These are phyloP conservation scores for Sugiyamaella qingdaonensis DNA, from an alignment of 805 yeast species.

Conservation along the genomic window DNA sequence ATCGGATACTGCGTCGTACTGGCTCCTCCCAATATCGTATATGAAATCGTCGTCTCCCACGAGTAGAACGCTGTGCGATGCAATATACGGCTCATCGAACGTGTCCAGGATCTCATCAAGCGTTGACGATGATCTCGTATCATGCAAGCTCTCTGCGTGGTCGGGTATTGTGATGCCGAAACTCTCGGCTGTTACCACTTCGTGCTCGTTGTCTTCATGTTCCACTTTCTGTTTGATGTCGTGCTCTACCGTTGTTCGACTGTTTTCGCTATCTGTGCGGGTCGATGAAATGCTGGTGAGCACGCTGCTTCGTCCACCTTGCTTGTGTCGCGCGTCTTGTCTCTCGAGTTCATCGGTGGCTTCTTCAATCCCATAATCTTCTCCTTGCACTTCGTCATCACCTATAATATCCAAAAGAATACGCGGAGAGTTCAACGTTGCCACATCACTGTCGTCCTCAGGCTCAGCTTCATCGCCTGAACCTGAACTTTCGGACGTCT, in stretches of 20 bases:
- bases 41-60: not conserved
- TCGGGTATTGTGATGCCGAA: not conserved
- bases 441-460: not conserved
- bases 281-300: not conserved
- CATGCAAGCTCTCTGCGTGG: not conserved
- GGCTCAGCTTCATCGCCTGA: not conserved
- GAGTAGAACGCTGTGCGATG: not conserved
- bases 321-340: not conserved
- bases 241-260: not conserved
- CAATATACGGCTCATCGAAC: conserved; percentile 16
- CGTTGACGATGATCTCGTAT: conserved; percentile 25
- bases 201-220: conserved; percentile 4
- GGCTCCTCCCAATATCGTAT: not conserved
- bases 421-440: not conserved
- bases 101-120: conserved; percentile 25
- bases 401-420: not conserved
- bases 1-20: not conserved
- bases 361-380: not conserved
- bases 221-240: not conserved
- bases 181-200: not conserved
- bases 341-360: not conserved
- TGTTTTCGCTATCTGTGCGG: not conserved
- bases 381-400: not conserved
- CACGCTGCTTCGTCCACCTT: not conserved
- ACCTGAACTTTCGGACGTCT: not conserved